phyloP scores from a whole-genome alignment of 2,329 filamentous ascomycete genomes.

The Epichloe elymi region DNA sequence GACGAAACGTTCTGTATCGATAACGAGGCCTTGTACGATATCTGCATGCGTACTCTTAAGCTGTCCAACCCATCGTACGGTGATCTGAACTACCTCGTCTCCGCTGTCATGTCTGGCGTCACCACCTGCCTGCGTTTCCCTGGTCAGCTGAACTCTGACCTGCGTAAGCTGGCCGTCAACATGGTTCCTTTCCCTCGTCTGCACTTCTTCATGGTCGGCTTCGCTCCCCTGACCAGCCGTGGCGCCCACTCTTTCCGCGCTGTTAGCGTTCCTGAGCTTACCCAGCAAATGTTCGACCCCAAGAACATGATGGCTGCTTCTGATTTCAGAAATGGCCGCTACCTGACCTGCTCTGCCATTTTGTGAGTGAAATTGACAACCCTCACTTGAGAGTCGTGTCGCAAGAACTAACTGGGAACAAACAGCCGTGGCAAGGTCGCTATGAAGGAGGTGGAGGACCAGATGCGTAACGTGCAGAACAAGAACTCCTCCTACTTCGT shows the following conservation, averaged over 20 bases:
- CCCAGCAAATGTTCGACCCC: constrained; percentile 99
- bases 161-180: constrained; percentile 98
- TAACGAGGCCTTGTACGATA: constrained; percentile 99
- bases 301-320: constrained; percentile 99
- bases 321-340: constrained; percentile 98
- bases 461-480: constrained; percentile 99
- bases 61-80: constrained; percentile 96
- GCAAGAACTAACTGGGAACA: constrained; percentile 6
- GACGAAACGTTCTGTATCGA: constrained; percentile 99
- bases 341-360: constrained; percentile 98
- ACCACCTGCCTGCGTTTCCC: constrained; percentile 98
- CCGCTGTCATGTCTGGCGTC: constrained; percentile 98
- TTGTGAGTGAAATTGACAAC: constrained; percentile 46
- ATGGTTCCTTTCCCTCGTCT: constrained; percentile 99
- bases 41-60: constrained; percentile 99
- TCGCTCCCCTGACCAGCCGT: constrained; percentile 83
- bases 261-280: constrained; percentile 91
- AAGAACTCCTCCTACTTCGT: constrained; percentile 99
- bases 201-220: constrained; percentile 99
- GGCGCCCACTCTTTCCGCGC: constrained; percentile 87
- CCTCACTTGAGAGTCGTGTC: neutral
- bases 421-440: constrained; percentile 90
- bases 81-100: constrained; percentile 98
- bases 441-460: constrained; percentile 99
- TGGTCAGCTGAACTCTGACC: constrained; percentile 98